Evolutionary conservation across 2,329 filamentous ascomycete species (phyloP).

Genomic region (Aspergillus quadricinctus): DNA sequence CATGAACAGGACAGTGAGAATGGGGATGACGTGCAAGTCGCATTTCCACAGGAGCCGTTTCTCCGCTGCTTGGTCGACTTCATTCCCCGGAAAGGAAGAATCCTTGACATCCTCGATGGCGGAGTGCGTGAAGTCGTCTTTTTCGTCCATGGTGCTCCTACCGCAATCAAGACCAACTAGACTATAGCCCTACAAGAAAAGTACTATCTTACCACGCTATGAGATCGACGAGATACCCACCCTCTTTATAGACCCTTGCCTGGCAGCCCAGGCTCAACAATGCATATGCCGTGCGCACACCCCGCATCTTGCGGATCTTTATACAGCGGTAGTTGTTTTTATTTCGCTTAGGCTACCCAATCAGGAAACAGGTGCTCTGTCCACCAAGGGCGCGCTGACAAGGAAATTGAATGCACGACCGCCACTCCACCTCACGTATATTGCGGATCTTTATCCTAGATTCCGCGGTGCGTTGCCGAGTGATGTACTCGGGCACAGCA

Average conservation of each 20-base stretch:
- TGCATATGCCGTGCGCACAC: neutral
- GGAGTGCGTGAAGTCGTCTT: constrained; percentile 6
- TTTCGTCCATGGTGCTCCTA: constrained; percentile 1
- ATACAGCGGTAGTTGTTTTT: no score
- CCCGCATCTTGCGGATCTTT: neutral
- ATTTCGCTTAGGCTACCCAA: no score
- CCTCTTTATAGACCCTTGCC: neutral
- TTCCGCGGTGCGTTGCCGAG: neutral
- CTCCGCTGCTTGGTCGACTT: constrained; percentile 28
- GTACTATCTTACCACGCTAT: neutral
- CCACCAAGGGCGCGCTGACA: no score
- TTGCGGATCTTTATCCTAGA: neutral
- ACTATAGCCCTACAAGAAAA: neutral
- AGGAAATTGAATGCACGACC: no score
- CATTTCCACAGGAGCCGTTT: constrained; percentile 46
- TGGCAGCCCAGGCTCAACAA: neutral
- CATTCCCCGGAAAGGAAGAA: neutral
- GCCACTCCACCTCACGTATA: neutral
- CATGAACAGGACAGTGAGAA: constrained; percentile 44
- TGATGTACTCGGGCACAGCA: neutral
- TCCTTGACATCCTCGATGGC: constrained; percentile 18
- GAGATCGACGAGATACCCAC: neutral
- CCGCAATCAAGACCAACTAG: no score
- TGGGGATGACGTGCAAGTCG: constrained; percentile 47
- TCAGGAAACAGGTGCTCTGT: no score